Conservation (phyloP, 116 monocot species). For the Zostera marina region DNA sequence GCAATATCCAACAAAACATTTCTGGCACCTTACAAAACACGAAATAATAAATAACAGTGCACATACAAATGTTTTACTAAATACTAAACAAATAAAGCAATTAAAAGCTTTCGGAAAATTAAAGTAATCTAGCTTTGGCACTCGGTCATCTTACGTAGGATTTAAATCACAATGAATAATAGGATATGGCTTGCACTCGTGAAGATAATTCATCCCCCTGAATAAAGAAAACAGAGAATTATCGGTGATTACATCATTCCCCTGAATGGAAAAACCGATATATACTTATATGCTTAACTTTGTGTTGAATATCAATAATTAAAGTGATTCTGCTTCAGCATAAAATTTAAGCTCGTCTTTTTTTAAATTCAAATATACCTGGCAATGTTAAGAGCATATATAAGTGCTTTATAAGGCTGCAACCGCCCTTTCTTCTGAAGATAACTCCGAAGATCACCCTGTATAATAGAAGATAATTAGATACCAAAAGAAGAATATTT, state of each 20-base stretch:
- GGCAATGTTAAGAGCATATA: slow-evolving; percentile 81
- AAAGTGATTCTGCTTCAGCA: too few relatives aligned
- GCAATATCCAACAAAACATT: slow-evolving; percentile 86
- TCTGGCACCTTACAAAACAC: slow-evolving; percentile 90
- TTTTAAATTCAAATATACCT: slow-evolving; percentile 25
- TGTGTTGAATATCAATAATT: too few relatives aligned
- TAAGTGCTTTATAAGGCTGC: slow-evolving; percentile 43
- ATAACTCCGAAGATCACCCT: slow-evolving; percentile 73
- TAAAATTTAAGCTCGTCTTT: not conserved
- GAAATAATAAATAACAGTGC: slow-evolving; percentile 53
- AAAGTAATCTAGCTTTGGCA: slow-evolving; percentile 11
- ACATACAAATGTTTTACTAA: slow-evolving; percentile 8
- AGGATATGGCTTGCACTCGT: slow-evolving; percentile 86
- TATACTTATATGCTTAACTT: too few relatives aligned
- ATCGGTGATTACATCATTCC: too few relatives aligned
- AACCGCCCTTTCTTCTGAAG: slow-evolving; percentile 70
- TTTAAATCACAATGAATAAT: slow-evolving; percentile 84
- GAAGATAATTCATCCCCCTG: slow-evolving; percentile 99
- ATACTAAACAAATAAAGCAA: not conserved
- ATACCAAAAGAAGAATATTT: too few relatives aligned
- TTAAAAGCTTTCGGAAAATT: not conserved
- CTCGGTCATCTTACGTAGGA: slow-evolving; percentile 78
- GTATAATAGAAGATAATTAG: slow-evolving; percentile 2
- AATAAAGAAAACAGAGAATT: slow-evolving; percentile 8
- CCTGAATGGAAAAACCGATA: too few relatives aligned